These are phyloP conservation scores for Vaccinium macrocarpon DNA, from an alignment of 148 eudicot species.

Conservation along the genomic window DNA sequence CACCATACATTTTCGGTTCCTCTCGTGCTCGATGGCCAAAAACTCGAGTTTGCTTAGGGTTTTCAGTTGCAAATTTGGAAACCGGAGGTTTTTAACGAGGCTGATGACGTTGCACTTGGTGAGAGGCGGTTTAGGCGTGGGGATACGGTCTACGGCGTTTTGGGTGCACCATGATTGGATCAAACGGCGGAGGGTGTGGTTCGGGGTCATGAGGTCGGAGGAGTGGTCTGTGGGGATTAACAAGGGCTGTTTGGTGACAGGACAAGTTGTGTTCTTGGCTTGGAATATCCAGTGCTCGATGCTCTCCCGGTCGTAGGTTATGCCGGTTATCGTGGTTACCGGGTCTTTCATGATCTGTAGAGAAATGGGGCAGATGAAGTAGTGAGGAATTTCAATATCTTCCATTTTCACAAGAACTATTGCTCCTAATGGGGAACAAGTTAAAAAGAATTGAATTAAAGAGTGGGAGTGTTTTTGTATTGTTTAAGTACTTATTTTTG, in stretches of 20 bases:
- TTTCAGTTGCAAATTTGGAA: conserved; percentile 16
- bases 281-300: conserved; percentile 46
- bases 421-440: neutral
- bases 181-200: conserved; percentile 42
- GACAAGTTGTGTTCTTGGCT: conserved; percentile 29
- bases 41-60: conserved; percentile 30
- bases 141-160: conserved; percentile 22
- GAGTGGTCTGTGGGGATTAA: neutral
- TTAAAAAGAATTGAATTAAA: neutral
- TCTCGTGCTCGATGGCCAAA: conserved; percentile 30
- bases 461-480: neutral
- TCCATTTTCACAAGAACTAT: conserved; percentile 21
- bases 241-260: conserved; percentile 44
- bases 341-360: conserved; percentile 63
- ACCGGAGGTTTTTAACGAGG: conserved; percentile 25
- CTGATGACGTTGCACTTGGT: conserved; percentile 9
- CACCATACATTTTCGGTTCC: conserved; percentile 19
- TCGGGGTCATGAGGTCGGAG: conserved; percentile 40
- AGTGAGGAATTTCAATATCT: conserved; percentile 39
- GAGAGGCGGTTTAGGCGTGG: conserved; percentile 27
- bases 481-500: neutral
- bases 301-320: conserved; percentile 53
- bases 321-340: conserved; percentile 39
- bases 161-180: conserved; percentile 49
- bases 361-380: conserved; percentile 53